Evolutionary conservation across 2,329 filamentous ascomycete genomes (phyloP).

Genomic region (Ophiocordyceps camponoti-floridani): DNA sequence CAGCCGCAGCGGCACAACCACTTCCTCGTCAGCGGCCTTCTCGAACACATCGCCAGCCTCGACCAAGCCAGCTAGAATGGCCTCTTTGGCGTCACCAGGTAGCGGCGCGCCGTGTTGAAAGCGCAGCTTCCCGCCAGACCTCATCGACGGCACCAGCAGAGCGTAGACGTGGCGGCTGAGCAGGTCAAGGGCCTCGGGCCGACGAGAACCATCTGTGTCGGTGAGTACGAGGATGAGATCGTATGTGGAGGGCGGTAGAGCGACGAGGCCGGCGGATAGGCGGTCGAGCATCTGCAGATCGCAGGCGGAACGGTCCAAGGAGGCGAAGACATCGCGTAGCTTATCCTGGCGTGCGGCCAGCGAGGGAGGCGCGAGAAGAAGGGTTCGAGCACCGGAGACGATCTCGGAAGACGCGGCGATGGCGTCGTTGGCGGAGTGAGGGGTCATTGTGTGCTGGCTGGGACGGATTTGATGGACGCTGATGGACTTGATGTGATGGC

Average conservation of each 20-base stretch:
- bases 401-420: conserved; percentile 24
- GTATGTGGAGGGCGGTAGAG: conserved; percentile 61
- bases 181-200: conserved; percentile 42
- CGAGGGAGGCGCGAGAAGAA: conserved; percentile 80
- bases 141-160: conserved; percentile 52
- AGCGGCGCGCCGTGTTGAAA: conserved; percentile 48
- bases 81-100: conserved; percentile 45
- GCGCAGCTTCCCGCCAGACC: conserved; percentile 46
- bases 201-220: conserved; percentile 50
- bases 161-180: conserved; percentile 51
- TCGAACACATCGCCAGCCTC: conserved; percentile 46
- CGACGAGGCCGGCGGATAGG: conserved; percentile 62
- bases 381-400: conserved; percentile 31
- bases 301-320: conserved; percentile 56
- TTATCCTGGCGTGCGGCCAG: conserved; percentile 71
- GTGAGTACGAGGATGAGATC: conserved; percentile 71
- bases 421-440: conserved; percentile 25
- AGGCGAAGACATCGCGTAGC: conserved; percentile 50
- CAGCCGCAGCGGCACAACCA: conserved; percentile 33
- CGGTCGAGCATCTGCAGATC: conserved; percentile 98
- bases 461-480: neutral
- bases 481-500: neutral
- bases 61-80: conserved; percentile 66
- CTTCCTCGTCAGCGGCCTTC: conserved; percentile 49
- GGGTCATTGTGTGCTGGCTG: conserved; percentile 21